Evolutionary conservation across 306 rosid species (phyloP).

Genomic region (Prosopis cineraria): DNA sequence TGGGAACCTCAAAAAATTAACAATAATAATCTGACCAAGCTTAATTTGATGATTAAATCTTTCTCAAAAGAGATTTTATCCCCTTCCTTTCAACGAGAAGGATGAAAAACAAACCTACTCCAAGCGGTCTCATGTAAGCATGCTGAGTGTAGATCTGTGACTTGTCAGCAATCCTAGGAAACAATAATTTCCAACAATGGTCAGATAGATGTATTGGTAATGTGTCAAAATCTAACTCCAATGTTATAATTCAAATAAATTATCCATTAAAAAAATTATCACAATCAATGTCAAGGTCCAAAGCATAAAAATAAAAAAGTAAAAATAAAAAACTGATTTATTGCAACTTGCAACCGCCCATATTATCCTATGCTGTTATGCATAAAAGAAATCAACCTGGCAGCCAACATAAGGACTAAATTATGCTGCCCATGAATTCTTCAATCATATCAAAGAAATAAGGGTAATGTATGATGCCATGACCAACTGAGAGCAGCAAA

Average conservation of each 20-base stretch:
- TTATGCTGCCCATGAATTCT: background rate
- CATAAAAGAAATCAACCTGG: background rate
- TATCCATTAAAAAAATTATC: conserved; percentile 9
- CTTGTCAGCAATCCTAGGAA: conserved; percentile 90
- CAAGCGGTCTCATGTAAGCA: conserved; percentile 99
- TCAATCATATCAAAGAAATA: background rate
- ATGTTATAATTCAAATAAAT: background rate
- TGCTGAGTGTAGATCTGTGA: conserved; percentile 98
- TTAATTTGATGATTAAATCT: conserved; percentile 11
- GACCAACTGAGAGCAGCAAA: background rate
- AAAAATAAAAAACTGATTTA: background rate
- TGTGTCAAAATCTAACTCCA: conserved; percentile 8
- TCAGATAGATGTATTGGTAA: conserved; percentile 20
- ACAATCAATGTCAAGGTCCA: background rate
- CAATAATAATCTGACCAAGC: background rate
- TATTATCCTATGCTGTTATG: background rate
- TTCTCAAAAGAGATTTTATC: background rate
- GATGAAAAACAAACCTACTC: conserved; percentile 72
- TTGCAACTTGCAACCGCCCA: background rate
- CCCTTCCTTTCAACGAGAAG: background rate
- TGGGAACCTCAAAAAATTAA: background rate
- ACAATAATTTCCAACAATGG: conserved; percentile 29
- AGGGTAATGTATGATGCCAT: background rate
- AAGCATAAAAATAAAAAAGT: no score
- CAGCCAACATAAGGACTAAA: background rate